A percentile compares a stretch with the other conserved stretches of the same genome.
Evolutionary conservation across 176 grass and related monocot genomes (phyloP).

Genomic region (Rhipidocladum racemiflorum): DNA sequence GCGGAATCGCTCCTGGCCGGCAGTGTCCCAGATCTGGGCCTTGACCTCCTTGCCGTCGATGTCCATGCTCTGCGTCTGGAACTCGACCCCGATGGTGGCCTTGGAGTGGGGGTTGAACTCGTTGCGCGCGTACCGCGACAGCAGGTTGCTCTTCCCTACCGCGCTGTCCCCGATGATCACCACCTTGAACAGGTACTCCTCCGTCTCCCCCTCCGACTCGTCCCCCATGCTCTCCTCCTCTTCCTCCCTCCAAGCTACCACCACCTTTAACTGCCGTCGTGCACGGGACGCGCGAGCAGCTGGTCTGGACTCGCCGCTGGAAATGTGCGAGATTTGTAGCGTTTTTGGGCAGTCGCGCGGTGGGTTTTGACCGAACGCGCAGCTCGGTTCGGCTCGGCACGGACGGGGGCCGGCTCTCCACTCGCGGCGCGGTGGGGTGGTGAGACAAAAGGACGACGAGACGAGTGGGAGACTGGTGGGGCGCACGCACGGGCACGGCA

Average conservation of each 20-base stretch:
- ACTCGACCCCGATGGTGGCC: slow-evolving; percentile 75
- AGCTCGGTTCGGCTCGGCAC: slow-evolving; percentile 6
- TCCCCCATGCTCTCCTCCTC: slow-evolving; percentile 27
- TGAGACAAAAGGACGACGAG: slow-evolving; percentile 11
- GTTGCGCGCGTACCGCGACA: slow-evolving; percentile 58
- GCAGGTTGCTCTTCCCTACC: slow-evolving; percentile 65
- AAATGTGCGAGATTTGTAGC: slow-evolving; percentile 32
- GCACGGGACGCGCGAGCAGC: not conserved
- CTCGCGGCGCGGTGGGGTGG: not conserved
- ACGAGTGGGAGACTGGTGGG: slow-evolving; percentile 28
- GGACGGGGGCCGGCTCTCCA: slow-evolving; percentile 28
- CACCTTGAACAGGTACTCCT: slow-evolving; percentile 78
- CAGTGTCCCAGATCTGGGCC: slow-evolving; percentile 99
- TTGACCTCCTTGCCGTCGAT: slow-evolving; percentile 87
- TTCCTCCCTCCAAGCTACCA: not conserved
- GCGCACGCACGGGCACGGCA: slow-evolving; percentile 6
- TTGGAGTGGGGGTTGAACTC: slow-evolving; percentile 73
- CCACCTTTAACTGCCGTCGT: not conserved
- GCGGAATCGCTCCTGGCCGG: slow-evolving; percentile 78
- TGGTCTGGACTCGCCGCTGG: not conserved
- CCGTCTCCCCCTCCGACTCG: slow-evolving; percentile 55
- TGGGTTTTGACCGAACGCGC: slow-evolving; percentile 40
- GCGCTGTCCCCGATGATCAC: slow-evolving; percentile 71
- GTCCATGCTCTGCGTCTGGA: slow-evolving; percentile 65
- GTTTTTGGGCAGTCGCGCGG: not conserved